These are phyloP conservation scores for Boletellus sp. DNA, from an alignment of 768 basidiomycete genomes.

Conservation along the genomic window DNA sequence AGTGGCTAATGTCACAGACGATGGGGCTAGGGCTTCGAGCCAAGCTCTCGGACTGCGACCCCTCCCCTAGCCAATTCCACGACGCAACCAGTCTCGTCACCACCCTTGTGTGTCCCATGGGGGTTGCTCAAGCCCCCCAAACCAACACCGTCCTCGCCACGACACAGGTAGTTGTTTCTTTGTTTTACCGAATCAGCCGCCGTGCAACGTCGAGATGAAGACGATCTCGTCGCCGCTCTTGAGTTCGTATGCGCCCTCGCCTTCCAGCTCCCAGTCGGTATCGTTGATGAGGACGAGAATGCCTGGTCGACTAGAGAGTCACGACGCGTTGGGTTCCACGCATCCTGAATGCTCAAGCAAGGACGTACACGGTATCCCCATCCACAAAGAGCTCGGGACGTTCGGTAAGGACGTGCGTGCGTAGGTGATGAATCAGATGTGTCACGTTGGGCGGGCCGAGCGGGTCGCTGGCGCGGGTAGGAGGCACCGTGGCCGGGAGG, in stretches of 20 bases:
- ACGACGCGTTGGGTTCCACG: not conserved
- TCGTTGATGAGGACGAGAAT: constrained; percentile 97
- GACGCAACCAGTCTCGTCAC: too few species aligned
- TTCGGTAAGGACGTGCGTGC: constrained; percentile 75
- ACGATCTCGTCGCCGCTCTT: constrained; percentile 84
- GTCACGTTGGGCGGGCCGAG: constrained; percentile 43
- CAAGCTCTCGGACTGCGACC: too few species aligned
- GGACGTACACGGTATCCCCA: constrained; percentile 74
- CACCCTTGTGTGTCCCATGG: too few species aligned
- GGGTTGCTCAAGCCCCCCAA: too few species aligned
- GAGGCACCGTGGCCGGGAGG: constrained; percentile 44
- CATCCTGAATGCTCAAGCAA: not conserved
- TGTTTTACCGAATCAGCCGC: constrained; percentile 28
- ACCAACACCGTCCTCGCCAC: too few species aligned
- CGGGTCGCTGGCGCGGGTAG: too few species aligned
- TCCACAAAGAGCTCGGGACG: constrained; percentile 89
- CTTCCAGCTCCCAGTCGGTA: constrained; percentile 97
- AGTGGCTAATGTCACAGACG: constrained; percentile 1
- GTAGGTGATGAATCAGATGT: constrained; percentile 77
- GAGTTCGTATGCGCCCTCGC: constrained; percentile 82
- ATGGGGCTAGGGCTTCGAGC: too few species aligned
- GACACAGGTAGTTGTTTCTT: too few species aligned
- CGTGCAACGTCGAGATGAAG: constrained; percentile 95
- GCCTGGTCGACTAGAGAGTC: constrained; percentile 73
- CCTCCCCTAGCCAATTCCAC: too few species aligned